Conservation (phyloP, 306 rosid genomes). For the Carpinus fangiana region DNA sequence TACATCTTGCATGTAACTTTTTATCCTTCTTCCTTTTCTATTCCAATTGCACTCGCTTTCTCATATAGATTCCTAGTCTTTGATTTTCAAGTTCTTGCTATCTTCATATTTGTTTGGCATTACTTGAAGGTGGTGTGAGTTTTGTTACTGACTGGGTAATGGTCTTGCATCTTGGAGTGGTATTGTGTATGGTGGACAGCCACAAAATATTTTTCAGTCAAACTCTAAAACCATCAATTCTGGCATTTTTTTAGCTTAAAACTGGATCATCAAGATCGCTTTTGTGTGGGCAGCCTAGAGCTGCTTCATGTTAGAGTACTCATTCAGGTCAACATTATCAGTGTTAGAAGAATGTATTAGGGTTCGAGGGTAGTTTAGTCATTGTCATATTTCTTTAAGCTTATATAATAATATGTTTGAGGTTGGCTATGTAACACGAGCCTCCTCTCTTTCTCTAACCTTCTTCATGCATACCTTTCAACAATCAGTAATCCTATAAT, state of each 20-base stretch:
- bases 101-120: constrained; percentile 2
- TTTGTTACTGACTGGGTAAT: background rate
- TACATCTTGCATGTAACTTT: constrained; percentile 5
- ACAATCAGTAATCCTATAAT: background rate
- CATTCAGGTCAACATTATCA: background rate
- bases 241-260: constrained; percentile 4
- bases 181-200: constrained; percentile 3
- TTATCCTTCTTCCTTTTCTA: background rate
- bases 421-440: no score
- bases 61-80: background rate
- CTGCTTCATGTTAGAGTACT: background rate
- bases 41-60: background rate
- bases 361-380: no score
- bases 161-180: background rate
- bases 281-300: background rate
- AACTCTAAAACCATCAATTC: background rate
- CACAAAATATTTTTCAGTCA: constrained; percentile 4
- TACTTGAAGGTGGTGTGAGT: background rate
- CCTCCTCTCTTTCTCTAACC: no score
- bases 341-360: no score
- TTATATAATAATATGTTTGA: no score
- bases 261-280: background rate
- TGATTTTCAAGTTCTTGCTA: background rate
- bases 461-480: no score
- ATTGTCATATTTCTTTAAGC: no score